These are phyloP conservation scores for Conticribra guillardii DNA, from an alignment of 108 stramenopile species.

Conservation along the genomic window DNA sequence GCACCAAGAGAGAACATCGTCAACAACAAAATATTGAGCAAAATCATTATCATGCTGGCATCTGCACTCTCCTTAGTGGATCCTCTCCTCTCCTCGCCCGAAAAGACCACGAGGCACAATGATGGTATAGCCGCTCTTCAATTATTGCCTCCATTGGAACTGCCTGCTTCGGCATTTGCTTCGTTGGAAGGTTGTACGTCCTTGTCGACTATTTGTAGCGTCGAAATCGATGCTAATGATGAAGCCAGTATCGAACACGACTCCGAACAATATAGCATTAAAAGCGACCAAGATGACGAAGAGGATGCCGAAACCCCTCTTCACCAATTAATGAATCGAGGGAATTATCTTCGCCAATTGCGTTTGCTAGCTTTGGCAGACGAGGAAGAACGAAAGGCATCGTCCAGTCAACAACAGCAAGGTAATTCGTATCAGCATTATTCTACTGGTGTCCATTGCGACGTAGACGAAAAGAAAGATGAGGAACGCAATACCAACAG, in stretches of 20 bases:
- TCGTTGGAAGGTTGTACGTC: too few relatives aligned
- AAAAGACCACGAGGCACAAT: slow-evolving; percentile 2
- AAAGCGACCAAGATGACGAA: neutral
- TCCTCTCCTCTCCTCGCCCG: slow-evolving; percentile 13
- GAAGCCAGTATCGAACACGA: too few relatives aligned
- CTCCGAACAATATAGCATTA: too few relatives aligned
- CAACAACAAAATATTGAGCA: neutral
- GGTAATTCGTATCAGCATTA: too few relatives aligned
- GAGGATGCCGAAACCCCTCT: slow-evolving; percentile 23
- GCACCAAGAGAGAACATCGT: too few relatives aligned
- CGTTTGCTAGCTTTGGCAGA: slow-evolving; percentile 21
- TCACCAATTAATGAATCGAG: slow-evolving; percentile 34
- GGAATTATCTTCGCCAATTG: slow-evolving; percentile 21
- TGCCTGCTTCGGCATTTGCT: neutral
- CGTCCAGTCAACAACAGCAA: neutral
- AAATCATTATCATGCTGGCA: neutral
- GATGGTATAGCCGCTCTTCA: slow-evolving; percentile 3
- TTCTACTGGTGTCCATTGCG: neutral
- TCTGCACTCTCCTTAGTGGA: neutral
- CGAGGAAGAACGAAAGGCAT: slow-evolving; percentile 15
- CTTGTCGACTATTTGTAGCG: neutral
- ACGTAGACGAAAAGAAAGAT: slow-evolving; percentile 16
- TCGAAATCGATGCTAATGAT: neutral
- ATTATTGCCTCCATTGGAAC: neutral
- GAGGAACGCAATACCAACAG: slow-evolving; percentile 3